These are phyloP conservation scores for Trifolium subterraneum DNA, from an alignment of 306 rosid genomes.

Conservation along the genomic window DNA sequence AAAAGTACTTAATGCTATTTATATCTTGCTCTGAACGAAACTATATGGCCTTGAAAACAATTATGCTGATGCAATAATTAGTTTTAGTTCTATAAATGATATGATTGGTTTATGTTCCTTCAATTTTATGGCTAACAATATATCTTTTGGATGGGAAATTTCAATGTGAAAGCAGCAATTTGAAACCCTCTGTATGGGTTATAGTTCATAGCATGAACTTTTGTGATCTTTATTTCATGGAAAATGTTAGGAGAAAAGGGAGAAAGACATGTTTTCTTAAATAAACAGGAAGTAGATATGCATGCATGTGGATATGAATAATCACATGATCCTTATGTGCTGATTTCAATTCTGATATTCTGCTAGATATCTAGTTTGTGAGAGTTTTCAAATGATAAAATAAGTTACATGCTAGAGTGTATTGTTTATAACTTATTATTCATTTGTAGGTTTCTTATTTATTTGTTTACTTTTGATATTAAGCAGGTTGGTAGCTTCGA, in stretches of 20 bases:
- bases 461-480: slow-evolving; percentile 7
- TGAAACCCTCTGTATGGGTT: slow-evolving; percentile 4
- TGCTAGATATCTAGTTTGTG: slow-evolving; percentile 12
- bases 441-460: slow-evolving; percentile 29
- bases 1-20: slow-evolving; percentile 14
- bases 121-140: slow-evolving; percentile 14
- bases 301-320: not conserved
- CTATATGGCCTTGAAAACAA: slow-evolving; percentile 23
- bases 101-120: not conserved
- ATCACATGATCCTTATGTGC: slow-evolving; percentile 7
- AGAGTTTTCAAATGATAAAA: slow-evolving; percentile 8
- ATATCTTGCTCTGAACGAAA: slow-evolving; percentile 10
- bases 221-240: slow-evolving; percentile 3
- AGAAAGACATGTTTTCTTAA: not conserved
- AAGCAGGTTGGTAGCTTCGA: slow-evolving; percentile 94
- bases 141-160: not conserved
- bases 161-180: slow-evolving; percentile 25
- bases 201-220: not conserved
- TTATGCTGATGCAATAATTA: slow-evolving; percentile 18
- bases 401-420: slow-evolving; percentile 9
- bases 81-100: not conserved
- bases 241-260: slow-evolving; percentile 24
- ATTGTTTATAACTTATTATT: slow-evolving; percentile 23
- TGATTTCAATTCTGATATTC: slow-evolving; percentile 15
- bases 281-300: slow-evolving; percentile 2